These are phyloP conservation scores for Plenodomus tracheiphilus DNA, from an alignment of 2,329 filamentous ascomycete species.

Conservation along the genomic window DNA sequence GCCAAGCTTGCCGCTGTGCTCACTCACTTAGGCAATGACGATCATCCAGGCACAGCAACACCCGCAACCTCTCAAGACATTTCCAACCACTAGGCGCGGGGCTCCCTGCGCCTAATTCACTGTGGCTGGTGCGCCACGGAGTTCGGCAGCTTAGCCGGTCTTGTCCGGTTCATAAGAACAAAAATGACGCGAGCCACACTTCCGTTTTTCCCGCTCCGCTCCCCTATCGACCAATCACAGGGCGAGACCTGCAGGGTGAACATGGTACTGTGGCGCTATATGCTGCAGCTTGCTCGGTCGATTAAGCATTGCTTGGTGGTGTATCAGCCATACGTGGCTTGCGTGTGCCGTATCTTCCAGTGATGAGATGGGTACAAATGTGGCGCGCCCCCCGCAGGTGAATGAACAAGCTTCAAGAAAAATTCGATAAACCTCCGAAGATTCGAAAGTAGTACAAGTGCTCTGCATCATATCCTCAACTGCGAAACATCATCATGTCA, in stretches of 20 bases:
- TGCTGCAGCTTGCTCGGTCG: slow-evolving; percentile 12
- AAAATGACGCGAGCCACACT: slow-evolving; percentile 14
- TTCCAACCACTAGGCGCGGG: too few relatives aligned
- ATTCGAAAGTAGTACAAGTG: neutral
- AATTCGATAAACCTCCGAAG: neutral
- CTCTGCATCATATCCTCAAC: neutral
- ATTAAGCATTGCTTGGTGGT: slow-evolving; percentile 12
- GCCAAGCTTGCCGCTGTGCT: too few relatives aligned
- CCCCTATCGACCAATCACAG: slow-evolving; percentile 7
- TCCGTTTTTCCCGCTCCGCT: slow-evolving; percentile 17
- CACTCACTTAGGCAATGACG: too few relatives aligned
- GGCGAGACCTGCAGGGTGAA: slow-evolving; percentile 7
- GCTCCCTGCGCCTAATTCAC: neutral
- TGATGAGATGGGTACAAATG: slow-evolving; percentile 4
- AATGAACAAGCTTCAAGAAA: neutral
- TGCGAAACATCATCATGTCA: slow-evolving; percentile 5
- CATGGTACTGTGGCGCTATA: slow-evolving; percentile 9
- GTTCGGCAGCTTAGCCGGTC: slow-evolving; percentile 13
- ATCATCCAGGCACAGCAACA: too few relatives aligned
- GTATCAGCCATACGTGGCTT: slow-evolving; percentile 13
- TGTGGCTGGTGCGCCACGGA: slow-evolving; percentile 13
- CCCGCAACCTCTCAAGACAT: too few relatives aligned
- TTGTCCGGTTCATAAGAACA: slow-evolving; percentile 4
- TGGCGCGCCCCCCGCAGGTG: slow-evolving; percentile 2
- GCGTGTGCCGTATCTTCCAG: slow-evolving; percentile 11